Evolutionary conservation across 495 filamentous ascomycete genomes (phyloP), one percentile per base, ranked within the genome.

Genomic region (Gamarada debralockiae): DNA sequence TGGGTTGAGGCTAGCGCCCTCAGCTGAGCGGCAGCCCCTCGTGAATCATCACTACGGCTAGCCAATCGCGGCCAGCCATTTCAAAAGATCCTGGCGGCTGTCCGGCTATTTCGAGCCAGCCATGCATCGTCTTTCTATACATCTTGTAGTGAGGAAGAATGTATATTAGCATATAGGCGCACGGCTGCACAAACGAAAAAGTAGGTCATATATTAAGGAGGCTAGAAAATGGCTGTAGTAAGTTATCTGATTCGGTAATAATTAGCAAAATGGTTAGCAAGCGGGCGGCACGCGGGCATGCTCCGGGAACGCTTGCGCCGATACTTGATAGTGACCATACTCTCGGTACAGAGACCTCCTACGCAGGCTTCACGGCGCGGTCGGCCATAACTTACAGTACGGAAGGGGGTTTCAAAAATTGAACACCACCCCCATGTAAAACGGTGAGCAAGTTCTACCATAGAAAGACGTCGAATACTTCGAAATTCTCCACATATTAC

Each of bases 1-100:
- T 23, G 23, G 41, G 51, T 54, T 54, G 27, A 48, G 51, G 41
- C 17, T 54, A 20, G 51, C 51, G 33, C 42, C 47, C 25, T 38
- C 42, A 54, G 42, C 33, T 46, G 23, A 25, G 22, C 42, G 51
- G 25, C 51, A 54, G 50, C 50, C 50, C 45, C 39, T 52, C 42
- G 51, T 20, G 9, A 7, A 10, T 8, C 31, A n/a, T 34, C 31
- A n/a, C 31, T 34, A n/a, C 31, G 31, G n/a, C 31, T n/a, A 34
- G 31, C 31, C 31, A 34, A 34, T 34, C 31, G 31, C n/a, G 31
- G 31, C n/a, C 8, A 34, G 31, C 31, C 31, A 34, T n/a, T 34
- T 8, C 31, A 34, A 8, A 34, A 34, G 8, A 34, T 8, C 31
- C 8, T 8, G 31, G 8, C n/a, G 31, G 31, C 31, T 34, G 31